phyloP scores from a whole-genome alignment of 2,329 filamentous ascomycete species.

The Fusarium falciforme region DNA sequence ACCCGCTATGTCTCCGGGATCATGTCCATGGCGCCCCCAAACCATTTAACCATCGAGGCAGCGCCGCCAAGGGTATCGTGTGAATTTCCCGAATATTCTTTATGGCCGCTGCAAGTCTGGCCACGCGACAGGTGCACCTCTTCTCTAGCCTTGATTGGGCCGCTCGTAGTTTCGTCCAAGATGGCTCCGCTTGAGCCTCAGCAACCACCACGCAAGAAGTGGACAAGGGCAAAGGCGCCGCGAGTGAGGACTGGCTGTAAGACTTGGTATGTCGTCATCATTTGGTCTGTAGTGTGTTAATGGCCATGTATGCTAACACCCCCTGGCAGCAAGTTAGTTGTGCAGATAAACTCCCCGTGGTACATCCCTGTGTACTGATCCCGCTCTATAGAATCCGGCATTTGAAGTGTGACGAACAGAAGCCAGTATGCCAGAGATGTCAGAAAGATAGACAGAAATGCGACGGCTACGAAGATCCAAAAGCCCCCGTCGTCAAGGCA shows the following conservation, averaged over 20 bases:
- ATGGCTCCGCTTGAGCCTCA: slow-evolving; percentile 8
- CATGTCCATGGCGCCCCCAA: neutral
- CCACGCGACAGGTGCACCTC: neutral
- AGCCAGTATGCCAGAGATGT: slow-evolving; percentile 19
- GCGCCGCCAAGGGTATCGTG: neutral
- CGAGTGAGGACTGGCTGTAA: slow-evolving; percentile 28
- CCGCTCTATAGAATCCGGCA: slow-evolving; percentile 25
- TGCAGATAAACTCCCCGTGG: neutral
- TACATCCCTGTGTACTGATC: neutral
- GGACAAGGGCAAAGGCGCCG: slow-evolving; percentile 23
- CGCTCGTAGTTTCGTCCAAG: neutral
- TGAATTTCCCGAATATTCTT: neutral
- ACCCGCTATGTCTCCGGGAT: neutral
- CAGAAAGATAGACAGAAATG: slow-evolving; percentile 19
- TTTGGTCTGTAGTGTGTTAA: neutral
- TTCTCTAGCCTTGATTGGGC: neutral
- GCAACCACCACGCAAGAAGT: slow-evolving; percentile 13
- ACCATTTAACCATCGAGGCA: slow-evolving; percentile 1
- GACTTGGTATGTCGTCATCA: slow-evolving; percentile 18
- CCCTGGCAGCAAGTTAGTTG: slow-evolving; percentile 14
- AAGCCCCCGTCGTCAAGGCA: neutral
- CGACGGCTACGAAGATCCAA: slow-evolving; percentile 22
- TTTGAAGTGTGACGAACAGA: slow-evolving; percentile 31
- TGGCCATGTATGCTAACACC: neutral
- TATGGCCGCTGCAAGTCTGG: neutral